These are phyloP conservation scores for Zoysia japonica DNA, from an alignment of 176 grass and related monocot species.

Conservation along the genomic window DNA sequence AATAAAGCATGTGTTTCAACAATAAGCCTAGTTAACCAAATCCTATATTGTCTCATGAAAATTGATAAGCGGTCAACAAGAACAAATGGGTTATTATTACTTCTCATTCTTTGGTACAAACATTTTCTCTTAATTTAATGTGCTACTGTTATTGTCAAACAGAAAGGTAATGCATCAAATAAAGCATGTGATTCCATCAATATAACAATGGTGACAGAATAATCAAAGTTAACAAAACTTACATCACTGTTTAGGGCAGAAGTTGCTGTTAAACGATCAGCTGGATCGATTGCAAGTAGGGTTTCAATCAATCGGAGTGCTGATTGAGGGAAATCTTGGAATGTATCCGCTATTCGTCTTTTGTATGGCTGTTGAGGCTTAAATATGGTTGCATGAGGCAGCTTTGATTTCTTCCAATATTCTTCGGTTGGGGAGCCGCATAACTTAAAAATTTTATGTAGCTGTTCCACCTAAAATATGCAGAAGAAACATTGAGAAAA, in stretches of 20 bases:
- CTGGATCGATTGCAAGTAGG: constrained; percentile 73
- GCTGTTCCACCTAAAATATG: constrained; percentile 72
- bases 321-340: constrained; percentile 82
- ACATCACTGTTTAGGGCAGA: constrained; percentile 73
- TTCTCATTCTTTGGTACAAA: constrained; percentile 2
- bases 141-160: constrained; percentile 1
- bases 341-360: constrained; percentile 73
- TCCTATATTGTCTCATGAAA: background rate
- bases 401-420: constrained; percentile 91
- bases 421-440: constrained; percentile 85
- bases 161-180: constrained; percentile 10
- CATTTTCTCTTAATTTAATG: background rate
- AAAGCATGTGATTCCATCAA: constrained; percentile 2
- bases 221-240: constrained; percentile 45
- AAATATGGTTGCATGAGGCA: constrained; percentile 90
- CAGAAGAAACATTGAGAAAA: constrained; percentile 19
- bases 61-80: background rate
- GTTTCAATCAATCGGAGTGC: constrained; percentile 81
- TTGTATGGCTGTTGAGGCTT: constrained; percentile 83
- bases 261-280: constrained; percentile 74
- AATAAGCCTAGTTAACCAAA: background rate
- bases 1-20: too few relatives aligned
- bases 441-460: constrained; percentile 95
- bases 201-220: constrained; percentile 21
- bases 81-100: background rate